These are phyloP conservation scores for Ascochyta koolunga DNA, from an alignment of 2,329 filamentous ascomycete genomes.

Conservation along the genomic window DNA sequence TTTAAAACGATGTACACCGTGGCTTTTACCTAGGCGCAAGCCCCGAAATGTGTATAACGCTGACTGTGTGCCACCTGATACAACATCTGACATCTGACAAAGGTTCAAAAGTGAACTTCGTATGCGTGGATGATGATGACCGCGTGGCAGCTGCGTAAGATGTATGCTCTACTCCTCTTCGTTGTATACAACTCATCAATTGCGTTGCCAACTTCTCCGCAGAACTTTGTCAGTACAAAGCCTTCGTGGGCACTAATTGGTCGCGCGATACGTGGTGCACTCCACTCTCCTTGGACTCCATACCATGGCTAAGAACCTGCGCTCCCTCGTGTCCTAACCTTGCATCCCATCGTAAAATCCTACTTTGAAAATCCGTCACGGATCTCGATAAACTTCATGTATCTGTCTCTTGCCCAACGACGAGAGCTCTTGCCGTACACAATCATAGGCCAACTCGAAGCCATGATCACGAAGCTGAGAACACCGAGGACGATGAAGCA, in stretches of 20 bases:
- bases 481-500: slow-evolving; percentile 28
- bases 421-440: slow-evolving; percentile 24
- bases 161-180: not conserved
- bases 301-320: not conserved
- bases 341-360: not conserved
- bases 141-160: not conserved
- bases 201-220: not conserved
- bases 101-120: no score
- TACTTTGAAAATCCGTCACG: slow-evolving; percentile 25
- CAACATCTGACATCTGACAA: no score
- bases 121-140: not conserved
- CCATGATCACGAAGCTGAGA: slow-evolving; percentile 26
- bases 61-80: not conserved
- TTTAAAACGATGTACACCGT: not conserved
- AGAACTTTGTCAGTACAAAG: not conserved
- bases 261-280: not conserved
- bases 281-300: not conserved
- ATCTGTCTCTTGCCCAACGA: slow-evolving; percentile 23
- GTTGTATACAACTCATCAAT: not conserved
- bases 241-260: not conserved
- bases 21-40: not conserved
- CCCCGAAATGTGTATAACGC: not conserved
- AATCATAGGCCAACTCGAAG: slow-evolving; percentile 23
- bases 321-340: no score
- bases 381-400: slow-evolving; percentile 26